phyloP scores from a whole-genome alignment of 257 asterid genomes.

The Anisodus acutangulus region DNA sequence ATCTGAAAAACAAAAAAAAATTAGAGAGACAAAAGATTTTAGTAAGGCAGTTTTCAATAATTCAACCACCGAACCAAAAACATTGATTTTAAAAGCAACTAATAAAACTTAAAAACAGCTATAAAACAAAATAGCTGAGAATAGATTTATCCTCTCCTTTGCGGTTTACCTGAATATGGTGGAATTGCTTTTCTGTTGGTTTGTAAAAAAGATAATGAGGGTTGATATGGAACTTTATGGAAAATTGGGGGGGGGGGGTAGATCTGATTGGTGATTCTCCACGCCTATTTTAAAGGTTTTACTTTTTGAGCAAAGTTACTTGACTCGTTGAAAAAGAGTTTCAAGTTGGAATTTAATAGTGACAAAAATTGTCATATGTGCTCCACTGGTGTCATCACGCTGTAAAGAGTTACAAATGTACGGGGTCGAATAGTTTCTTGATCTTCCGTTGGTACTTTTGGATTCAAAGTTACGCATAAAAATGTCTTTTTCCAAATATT shows the following conservation, averaged over 20 bases:
- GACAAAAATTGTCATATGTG: too few relatives aligned
- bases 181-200: constrained; percentile 1
- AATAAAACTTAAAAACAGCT: not conserved
- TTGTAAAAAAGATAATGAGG: not conserved
- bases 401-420: too few relatives aligned
- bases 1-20: not conserved
- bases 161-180: not conserved
- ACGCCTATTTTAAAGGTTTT: too few relatives aligned
- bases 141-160: constrained; percentile 23
- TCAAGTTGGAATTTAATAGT: too few relatives aligned
- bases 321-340: too few relatives aligned
- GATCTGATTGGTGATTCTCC: not conserved
- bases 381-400: too few relatives aligned
- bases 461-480: too few relatives aligned
- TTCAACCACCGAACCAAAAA: constrained; percentile 7
- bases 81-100: not conserved
- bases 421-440: too few relatives aligned
- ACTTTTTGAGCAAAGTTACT: too few relatives aligned
- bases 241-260: not conserved
- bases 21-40: not conserved
- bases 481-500: too few relatives aligned
- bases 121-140: not conserved
- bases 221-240: not conserved
- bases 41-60: not conserved
- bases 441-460: too few relatives aligned